Conservation (phyloP, 148 eudicot genomes). For the Vaccinium corymbosum region DNA sequence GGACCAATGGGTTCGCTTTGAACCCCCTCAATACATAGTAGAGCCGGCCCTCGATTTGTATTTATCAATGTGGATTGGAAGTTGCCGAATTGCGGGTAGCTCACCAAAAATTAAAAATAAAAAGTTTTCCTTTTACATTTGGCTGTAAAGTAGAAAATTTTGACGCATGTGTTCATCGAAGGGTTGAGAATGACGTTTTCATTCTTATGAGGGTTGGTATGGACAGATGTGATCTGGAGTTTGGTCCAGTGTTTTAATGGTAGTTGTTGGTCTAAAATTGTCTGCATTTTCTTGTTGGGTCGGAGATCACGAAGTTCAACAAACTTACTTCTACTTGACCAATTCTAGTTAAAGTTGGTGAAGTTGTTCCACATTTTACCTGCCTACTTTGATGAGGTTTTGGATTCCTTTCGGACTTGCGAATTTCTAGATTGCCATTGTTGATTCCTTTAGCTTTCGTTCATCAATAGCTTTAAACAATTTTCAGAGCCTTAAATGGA, state of each 20-base stretch:
- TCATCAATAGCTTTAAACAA: background rate
- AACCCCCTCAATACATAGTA: too few species aligned
- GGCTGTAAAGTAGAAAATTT: background rate
- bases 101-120: background rate
- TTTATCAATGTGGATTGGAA: background rate
- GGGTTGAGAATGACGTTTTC: background rate
- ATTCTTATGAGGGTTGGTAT: background rate
- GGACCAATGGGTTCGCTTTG: too few species aligned
- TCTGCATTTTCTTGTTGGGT: background rate
- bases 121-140: background rate
- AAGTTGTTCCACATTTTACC: background rate
- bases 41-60: background rate
- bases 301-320: background rate
- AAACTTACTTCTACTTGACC: background rate
- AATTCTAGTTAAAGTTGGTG: constrained; percentile 9
- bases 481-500: background rate
- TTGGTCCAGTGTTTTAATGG: background rate
- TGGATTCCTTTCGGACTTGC: background rate
- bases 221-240: background rate
- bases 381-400: background rate
- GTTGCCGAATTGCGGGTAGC: background rate
- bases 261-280: background rate
- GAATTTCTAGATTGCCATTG: background rate
- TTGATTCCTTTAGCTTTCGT: background rate
- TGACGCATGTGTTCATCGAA: background rate